phyloP scores from a whole-genome alignment of 2,329 filamentous ascomycete species.

The Colletotrichum shisoi region DNA sequence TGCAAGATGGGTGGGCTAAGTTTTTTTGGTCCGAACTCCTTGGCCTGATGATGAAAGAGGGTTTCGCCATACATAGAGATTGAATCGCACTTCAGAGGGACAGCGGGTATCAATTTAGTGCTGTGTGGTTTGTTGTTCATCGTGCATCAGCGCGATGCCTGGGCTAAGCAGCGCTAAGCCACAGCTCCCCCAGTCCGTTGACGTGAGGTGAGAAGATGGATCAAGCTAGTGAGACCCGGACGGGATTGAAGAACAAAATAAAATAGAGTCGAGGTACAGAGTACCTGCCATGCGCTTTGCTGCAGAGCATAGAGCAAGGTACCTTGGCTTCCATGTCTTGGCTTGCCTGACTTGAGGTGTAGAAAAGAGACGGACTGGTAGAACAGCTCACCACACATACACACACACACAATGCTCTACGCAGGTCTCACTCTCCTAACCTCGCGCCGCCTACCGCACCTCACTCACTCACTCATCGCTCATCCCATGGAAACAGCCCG shows the following conservation, averaged over 20 bases:
- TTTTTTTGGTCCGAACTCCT: background rate
- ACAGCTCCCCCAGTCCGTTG: slow-evolving; percentile 36
- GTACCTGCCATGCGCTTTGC: slow-evolving; percentile 1
- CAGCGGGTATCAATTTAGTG: background rate
- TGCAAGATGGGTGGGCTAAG: background rate
- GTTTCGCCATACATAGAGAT: background rate
- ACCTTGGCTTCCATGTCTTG: slow-evolving; percentile 4
- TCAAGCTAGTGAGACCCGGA: slow-evolving; percentile 12
- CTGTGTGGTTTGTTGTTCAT: slow-evolving; percentile 31
- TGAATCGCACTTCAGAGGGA: background rate
- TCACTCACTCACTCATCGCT: slow-evolving; percentile 9
- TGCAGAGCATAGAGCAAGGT: background rate
- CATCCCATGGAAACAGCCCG: slow-evolving; percentile 10
- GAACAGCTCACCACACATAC: slow-evolving; percentile 8
- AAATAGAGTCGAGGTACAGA: slow-evolving; percentile 18
- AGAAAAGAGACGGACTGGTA: slow-evolving; percentile 2
- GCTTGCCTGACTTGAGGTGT: background rate
- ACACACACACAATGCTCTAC: background rate
- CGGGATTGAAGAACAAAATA: background rate
- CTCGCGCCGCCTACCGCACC: background rate
- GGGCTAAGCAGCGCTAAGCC: slow-evolving; percentile 37
- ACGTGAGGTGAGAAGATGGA: slow-evolving; percentile 29
- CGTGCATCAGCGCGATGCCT: slow-evolving; percentile 33
- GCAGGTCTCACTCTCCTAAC: slow-evolving; percentile 9
- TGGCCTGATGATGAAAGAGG: background rate